Base-by-base conservation (phyloP, 1,284 basidiomycete species). In the Ustilago hordei region DNA sequence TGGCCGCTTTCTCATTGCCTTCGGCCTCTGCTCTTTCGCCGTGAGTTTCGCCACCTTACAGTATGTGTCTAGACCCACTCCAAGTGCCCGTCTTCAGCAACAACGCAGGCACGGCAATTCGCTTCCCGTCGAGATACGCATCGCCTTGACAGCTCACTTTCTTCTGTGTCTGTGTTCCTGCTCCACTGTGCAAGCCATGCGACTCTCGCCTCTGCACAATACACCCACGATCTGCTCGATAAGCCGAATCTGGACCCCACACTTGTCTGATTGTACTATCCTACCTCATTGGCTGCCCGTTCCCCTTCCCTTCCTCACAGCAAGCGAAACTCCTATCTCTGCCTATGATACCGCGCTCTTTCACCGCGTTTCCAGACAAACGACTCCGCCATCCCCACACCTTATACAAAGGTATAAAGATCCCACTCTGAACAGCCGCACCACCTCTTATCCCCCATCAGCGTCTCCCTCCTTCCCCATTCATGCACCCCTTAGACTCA, bases 281-380 rank as follows among this genome's bases (percentile, higher is more conserved):
- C 38, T 53, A 11, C 41, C 64, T 61, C 61, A 72, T 72, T 67
- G 64, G 70, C 58, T 64, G 19, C 48, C 70, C 61, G 58, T 53
- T 63, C 56, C 64, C 62, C 64, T 60, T 58, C 15, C 41, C 23
- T 28, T 28, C 23, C 41, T 39, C 36, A 23, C 28, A 50, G 48
- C 23, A 28, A n/a, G 35, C 36, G 15, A 12, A 6, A 7, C 23
- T 38, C 35, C 47, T 52, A 8, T 60, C 47, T 38, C 19, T 28
- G 50, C 13, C 36, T 38, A 41, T 55, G 35, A 4, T 8, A 36
- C 3, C 19, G 35, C 8, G 53, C 35, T 32, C 32, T 7, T 19
- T 8, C 32, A 12, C 9, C 9, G 35, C 11, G n/a, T n/a, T 50
- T 23, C 48, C 36, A 34, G 47, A 45, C 36, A 48, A 7, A 13